Evolutionary conservation across 164 flowering plant species (phyloP), one percentile per base, ranked within the genome.

Genomic region (Litsea cubeba): DNA sequence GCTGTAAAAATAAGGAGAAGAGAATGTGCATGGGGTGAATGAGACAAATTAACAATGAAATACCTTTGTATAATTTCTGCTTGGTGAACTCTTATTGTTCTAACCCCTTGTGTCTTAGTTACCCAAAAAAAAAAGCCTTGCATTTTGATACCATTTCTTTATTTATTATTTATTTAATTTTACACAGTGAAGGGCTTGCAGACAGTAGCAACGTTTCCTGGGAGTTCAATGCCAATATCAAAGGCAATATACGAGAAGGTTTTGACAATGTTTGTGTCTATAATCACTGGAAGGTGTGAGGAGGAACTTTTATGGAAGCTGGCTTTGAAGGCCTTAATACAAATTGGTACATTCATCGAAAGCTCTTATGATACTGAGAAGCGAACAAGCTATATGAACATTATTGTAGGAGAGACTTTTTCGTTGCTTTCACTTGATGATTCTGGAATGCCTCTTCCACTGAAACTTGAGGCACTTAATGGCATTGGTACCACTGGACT

Each of bases 181-280:
- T 57, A 32, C 86, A 80, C 90, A 93, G 99, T 90, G 71, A 91
- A 85, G 82, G 97, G 99, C 60, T 82, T 95, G 85, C 87, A 84
- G 80, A 82, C 83, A 72, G 78, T 93, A 79, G 93, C 95, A 58
- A 88, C 88, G 68, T 86, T 88, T 72, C 95, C 92, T 22, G 89
- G 83, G 70, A 76, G 74, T 68, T 84, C 79, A 71, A 77, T 76
- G 26, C 83, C 80, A 17, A 62, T 85, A 72, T 81, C 91, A 40
- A 83, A 79, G 63, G 72, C 80, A 32, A 18, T 76, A 46, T 91
- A 79, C 81, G 95, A 89, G 73, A 80, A 78, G 66, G 84, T 95
- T 72, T 80, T 93, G 85, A 51, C 50, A 73, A 76, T 79, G 69
- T 80, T 90, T 35, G 70, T 83, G 46, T 83, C 92, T 66, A 72